Evolutionary conservation across 306 rosid genomes (phyloP), one percentile per base, ranked within the genome.

Genomic region (Herpetospermum pedunculosum): DNA sequence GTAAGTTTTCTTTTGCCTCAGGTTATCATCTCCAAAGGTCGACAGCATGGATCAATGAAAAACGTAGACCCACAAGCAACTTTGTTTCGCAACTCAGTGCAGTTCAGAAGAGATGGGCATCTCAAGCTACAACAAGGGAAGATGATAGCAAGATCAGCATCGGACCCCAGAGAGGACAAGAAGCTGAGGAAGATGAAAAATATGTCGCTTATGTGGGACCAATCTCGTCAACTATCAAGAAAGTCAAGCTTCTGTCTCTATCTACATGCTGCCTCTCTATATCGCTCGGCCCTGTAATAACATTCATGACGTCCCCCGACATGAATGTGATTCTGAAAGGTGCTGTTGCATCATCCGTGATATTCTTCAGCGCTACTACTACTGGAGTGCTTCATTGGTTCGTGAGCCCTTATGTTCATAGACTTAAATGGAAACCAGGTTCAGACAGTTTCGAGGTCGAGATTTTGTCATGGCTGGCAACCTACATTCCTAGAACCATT

Each of bases 211-310:
- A 94, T 74, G 23, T 82, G 43, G 99, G 97, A 50, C 97, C 97
- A 0, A 94, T 89, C 76, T 94, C 99, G 16, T 83, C 83, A 44
- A 91, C 95, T 40, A 84, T 94, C 54, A 91, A 94, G 79, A 89
- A 89, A 83, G 97, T 89, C 21, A 94, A 94, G 84, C 97, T 94
- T 55, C 83, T 94, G 29, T 94, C 98, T 35, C 89, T 94, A 43
- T 91, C 98, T 11, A 94, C 97, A 21, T 94, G 98, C 88, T 94
- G 99, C 77, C 90, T 89, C 73, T 91, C 98, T 0, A 92, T 89
- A 21, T 94, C 99, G 0, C 82, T 91, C 0, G 99, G 96, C 59
- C 99, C 99, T 0, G 97, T 91, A 73, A 81, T 94, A 75, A 94
- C 97, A 50, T 94, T 91, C 86, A 89, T 94, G 99, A 89, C 98